phyloP scores from a whole-genome alignment of 2,329 filamentous ascomycete genomes.

The Pyrenophora graminea region DNA sequence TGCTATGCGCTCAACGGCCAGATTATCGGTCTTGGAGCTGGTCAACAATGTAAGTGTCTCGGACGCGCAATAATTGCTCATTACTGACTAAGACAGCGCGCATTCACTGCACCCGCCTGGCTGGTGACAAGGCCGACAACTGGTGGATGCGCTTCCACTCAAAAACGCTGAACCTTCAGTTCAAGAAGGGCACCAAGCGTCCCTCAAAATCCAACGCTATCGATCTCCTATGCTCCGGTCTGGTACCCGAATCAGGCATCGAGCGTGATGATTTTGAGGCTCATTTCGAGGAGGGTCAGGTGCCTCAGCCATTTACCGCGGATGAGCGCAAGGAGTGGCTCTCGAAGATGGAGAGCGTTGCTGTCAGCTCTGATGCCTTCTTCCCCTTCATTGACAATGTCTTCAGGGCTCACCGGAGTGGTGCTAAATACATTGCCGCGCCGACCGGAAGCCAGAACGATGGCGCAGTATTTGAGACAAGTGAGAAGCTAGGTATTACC shows the following conservation, averaged over 20 bases:
- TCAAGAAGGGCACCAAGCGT: slow-evolving; percentile 97
- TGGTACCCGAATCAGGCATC: slow-evolving; percentile 79
- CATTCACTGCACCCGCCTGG: slow-evolving; percentile 97
- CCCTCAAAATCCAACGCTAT: slow-evolving; percentile 98
- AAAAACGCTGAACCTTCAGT: slow-evolving; percentile 83
- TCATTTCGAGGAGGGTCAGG: slow-evolving; percentile 76
- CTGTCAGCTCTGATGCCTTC: slow-evolving; percentile 92
- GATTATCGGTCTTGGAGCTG: slow-evolving; percentile 89
- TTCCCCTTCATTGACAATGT: slow-evolving; percentile 99
- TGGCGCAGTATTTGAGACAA: slow-evolving; percentile 78
- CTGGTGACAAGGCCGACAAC: slow-evolving; percentile 97
- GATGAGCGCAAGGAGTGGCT: slow-evolving; percentile 89
- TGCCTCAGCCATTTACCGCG: slow-evolving; percentile 78
- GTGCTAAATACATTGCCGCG: slow-evolving; percentile 93
- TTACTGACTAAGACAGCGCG: slow-evolving; percentile 55
- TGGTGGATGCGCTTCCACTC: slow-evolving; percentile 99
- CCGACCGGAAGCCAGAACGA: slow-evolving; percentile 91
- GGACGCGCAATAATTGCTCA: no score
- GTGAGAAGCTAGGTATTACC: slow-evolving; percentile 87
- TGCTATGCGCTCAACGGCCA: slow-evolving; percentile 96
- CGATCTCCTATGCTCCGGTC: slow-evolving; percentile 88
- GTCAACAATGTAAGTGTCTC: slow-evolving; percentile 72
- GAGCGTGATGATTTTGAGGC: slow-evolving; percentile 87
- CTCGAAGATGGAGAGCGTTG: slow-evolving; percentile 77
- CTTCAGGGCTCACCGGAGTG: slow-evolving; percentile 84